Conservation (phyloP, 441 rosid genomes). For the Macaranga tanarius region DNA sequence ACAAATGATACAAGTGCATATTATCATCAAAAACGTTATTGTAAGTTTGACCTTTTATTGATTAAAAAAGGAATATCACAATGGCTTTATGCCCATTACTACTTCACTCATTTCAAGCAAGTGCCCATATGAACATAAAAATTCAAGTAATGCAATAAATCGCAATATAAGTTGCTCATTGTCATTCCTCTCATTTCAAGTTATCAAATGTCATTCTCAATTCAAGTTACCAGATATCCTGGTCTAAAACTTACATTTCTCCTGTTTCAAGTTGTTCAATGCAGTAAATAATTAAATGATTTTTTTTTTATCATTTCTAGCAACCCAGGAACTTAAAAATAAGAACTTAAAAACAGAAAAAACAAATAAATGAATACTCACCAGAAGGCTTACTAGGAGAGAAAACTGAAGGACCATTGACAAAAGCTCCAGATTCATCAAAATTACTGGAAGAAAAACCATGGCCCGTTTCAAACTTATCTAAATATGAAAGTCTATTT, state of each 20-base stretch:
- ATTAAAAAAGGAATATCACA: neutral
- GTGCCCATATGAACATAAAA: neutral
- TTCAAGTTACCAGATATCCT: neutral
- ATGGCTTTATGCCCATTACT: neutral
- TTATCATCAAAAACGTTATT: no score
- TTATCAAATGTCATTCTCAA: neutral
- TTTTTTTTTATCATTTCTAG: neutral
- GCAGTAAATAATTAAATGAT: neutral
- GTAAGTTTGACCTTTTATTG: no score
- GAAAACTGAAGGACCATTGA: constrained; percentile 39
- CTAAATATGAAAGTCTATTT: constrained; percentile 42
- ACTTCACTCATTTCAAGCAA: neutral
- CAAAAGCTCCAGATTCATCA: constrained; percentile 46
- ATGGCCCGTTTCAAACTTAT: constrained; percentile 40
- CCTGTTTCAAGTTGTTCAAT: neutral
- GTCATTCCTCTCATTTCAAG: neutral
- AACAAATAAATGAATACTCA: constrained; percentile 31
- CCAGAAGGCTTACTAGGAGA: constrained; percentile 58
- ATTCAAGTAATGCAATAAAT: neutral
- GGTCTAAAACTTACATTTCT: neutral
- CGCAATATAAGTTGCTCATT: no score
- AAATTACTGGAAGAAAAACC: constrained; percentile 54
- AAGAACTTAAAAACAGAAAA: neutral
- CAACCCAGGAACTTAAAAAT: neutral
- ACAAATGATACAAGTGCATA: no score